phyloP scores from a whole-genome alignment of 2,329 filamentous ascomycete genomes.

The Coniochaeta sp. region DNA sequence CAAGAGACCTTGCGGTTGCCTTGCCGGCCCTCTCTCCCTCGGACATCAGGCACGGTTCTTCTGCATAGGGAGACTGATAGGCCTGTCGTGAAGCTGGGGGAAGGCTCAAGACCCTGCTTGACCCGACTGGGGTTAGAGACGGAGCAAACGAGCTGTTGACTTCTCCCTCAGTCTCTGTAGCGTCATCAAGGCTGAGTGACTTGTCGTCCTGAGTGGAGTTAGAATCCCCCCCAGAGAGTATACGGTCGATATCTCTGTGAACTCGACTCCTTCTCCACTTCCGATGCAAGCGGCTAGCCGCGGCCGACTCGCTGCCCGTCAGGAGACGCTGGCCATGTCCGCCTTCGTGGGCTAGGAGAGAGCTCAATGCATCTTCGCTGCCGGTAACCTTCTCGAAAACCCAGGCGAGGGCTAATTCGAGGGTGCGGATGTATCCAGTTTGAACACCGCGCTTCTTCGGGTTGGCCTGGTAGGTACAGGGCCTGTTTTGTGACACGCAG shows the following conservation, averaged over 20 bases:
- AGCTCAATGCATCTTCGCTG: slow-evolving; percentile 49
- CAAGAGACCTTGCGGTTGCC: not conserved
- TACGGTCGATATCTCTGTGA: slow-evolving; percentile 53
- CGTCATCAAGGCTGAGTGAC: slow-evolving; percentile 21
- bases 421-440: slow-evolving; percentile 69
- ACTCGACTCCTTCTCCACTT: slow-evolving; percentile 57
- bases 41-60: not conserved
- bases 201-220: slow-evolving; percentile 23
- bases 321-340: slow-evolving; percentile 37
- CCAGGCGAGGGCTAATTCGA: slow-evolving; percentile 63
- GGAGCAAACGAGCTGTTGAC: not conserved
- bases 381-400: slow-evolving; percentile 55
- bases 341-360: slow-evolving; percentile 39
- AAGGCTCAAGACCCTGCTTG: slow-evolving; percentile 1
- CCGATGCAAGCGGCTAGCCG: slow-evolving; percentile 50
- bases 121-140: slow-evolving; percentile 9
- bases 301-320: slow-evolving; percentile 41
- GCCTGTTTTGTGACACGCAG: slow-evolving; percentile 54
- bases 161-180: slow-evolving; percentile 22
- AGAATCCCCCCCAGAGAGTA: slow-evolving; percentile 42
- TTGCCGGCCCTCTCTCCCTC: not conserved
- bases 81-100: not conserved
- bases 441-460: slow-evolving; percentile 73
- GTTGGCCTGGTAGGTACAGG: slow-evolving; percentile 65
- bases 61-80: not conserved